phyloP scores from a whole-genome alignment of 495 filamentous ascomycete species.

The Rostrohypoxylon terebratum region DNA sequence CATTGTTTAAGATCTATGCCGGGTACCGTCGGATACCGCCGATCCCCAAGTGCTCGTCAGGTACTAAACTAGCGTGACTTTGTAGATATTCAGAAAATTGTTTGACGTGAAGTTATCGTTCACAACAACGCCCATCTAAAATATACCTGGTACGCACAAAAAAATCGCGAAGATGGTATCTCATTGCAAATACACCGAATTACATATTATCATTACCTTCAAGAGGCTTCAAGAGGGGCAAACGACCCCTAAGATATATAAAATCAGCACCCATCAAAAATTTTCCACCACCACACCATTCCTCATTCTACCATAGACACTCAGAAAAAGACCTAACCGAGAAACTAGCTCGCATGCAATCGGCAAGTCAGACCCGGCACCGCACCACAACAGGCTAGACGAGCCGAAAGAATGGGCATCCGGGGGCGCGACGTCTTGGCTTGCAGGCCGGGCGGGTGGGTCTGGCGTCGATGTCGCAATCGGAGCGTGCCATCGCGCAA shows the following conservation, averaged over 20 bases:
- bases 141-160: too few relatives aligned
- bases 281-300: not conserved
- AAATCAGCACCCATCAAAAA: not conserved
- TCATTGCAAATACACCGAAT: not conserved
- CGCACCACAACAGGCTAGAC: slow-evolving; percentile 15
- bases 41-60: not conserved
- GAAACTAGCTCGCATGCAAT: not conserved
- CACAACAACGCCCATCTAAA: too few relatives aligned
- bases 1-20: not conserved
- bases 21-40: not conserved
- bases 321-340: not conserved
- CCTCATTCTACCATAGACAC: not conserved
- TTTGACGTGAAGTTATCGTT: too few relatives aligned
- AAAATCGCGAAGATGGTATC: too few relatives aligned
- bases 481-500: slow-evolving; percentile 43
- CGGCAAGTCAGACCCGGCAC: not conserved
- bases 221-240: not conserved
- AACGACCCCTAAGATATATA: not conserved
- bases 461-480: slow-evolving; percentile 44
- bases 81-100: too few relatives aligned
- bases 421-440: slow-evolving; percentile 4
- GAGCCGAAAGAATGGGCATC: slow-evolving; percentile 15
- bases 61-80: too few relatives aligned
- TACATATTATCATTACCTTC: not conserved
- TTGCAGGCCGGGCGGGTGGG: slow-evolving; percentile 24